These are phyloP conservation scores for Trametes sanguinea DNA, from an alignment of 768 basidiomycete species.

Conservation along the genomic window DNA sequence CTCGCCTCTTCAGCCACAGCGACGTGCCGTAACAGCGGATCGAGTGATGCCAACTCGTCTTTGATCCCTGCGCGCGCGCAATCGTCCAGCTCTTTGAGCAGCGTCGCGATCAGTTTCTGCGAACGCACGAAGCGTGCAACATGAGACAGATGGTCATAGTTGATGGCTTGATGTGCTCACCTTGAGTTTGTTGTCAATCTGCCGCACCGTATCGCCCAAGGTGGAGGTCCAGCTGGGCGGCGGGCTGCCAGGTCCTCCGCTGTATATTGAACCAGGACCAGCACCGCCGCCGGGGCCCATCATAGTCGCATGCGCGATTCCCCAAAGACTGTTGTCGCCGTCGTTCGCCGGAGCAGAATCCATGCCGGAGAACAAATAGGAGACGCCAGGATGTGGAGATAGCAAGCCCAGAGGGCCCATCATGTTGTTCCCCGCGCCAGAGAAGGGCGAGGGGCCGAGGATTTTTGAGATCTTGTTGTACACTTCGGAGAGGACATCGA, in stretches of 20 bases:
- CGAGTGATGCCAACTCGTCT: conserved; percentile 80
- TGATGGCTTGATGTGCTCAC: conserved; percentile 41
- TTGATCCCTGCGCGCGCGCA: conserved; percentile 80
- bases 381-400: conserved; percentile 80
- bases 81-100: conserved; percentile 84
- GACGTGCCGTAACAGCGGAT: conserved; percentile 72
- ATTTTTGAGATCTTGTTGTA: conserved; percentile 86
- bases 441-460: conserved; percentile 80
- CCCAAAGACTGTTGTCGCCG: conserved; percentile 66
- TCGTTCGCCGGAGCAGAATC: conserved; percentile 42
- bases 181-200: conserved; percentile 85
- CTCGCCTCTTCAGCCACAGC: conserved; percentile 38
- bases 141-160: conserved; percentile 10
- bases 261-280: conserved; percentile 27
- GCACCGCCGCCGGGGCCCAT: conserved; percentile 34
- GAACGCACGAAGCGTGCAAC: neutral
- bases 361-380: conserved; percentile 65
- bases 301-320: conserved; percentile 49
- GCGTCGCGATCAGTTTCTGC: conserved; percentile 79
- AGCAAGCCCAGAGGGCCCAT: conserved; percentile 72
- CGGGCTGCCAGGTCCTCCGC: conserved; percentile 45
- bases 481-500: conserved; percentile 86
- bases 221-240: conserved; percentile 63
- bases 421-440: conserved; percentile 71
- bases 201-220: conserved; percentile 72